These are phyloP conservation scores for Ophiognomonia clavigignenti-juglandacearum DNA, from an alignment of 2,329 filamentous ascomycete species.

Conservation along the genomic window DNA sequence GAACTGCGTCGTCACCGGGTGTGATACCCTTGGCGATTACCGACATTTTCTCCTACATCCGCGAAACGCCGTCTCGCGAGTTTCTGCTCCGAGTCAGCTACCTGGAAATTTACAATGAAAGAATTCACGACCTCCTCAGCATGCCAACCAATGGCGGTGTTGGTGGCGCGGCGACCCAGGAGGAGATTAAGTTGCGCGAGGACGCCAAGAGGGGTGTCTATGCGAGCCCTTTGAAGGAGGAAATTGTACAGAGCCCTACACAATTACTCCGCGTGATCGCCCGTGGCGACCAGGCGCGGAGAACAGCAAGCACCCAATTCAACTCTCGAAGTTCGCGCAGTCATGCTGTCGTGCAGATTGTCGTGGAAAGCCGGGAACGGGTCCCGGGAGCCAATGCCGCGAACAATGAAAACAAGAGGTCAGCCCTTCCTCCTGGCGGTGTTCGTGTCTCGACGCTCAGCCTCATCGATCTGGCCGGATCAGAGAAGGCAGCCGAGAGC, in stretches of 20 bases:
- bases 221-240: constrained; percentile 91
- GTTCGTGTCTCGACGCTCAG: constrained; percentile 94
- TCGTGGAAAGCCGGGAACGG: constrained; percentile 92
- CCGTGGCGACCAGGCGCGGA: constrained; percentile 81
- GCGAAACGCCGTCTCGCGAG: constrained; percentile 90
- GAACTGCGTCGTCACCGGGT: constrained; percentile 88
- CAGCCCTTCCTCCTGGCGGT: constrained; percentile 72
- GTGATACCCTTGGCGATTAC: constrained; percentile 97
- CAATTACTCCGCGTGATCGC: constrained; percentile 93
- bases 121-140: constrained; percentile 87
- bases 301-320: constrained; percentile 93
- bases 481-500: constrained; percentile 89
- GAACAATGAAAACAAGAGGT: constrained; percentile 56
- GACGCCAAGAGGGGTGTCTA: constrained; percentile 96
- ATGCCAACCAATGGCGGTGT: constrained; percentile 57
- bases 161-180: constrained; percentile 56
- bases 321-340: constrained; percentile 94
- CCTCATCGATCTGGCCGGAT: constrained; percentile 92
- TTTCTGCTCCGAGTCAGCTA: constrained; percentile 96
- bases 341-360: constrained; percentile 97
- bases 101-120: constrained; percentile 98
- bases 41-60: constrained; percentile 98
- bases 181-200: constrained; percentile 96
- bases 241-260: constrained; percentile 97
- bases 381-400: constrained; percentile 47